A percentile compares a stretch with the other conserved stretches of the same genome.
phyloP scores from a whole-genome alignment of 139 green algal species.

The Micractinium sp. region DNA sequence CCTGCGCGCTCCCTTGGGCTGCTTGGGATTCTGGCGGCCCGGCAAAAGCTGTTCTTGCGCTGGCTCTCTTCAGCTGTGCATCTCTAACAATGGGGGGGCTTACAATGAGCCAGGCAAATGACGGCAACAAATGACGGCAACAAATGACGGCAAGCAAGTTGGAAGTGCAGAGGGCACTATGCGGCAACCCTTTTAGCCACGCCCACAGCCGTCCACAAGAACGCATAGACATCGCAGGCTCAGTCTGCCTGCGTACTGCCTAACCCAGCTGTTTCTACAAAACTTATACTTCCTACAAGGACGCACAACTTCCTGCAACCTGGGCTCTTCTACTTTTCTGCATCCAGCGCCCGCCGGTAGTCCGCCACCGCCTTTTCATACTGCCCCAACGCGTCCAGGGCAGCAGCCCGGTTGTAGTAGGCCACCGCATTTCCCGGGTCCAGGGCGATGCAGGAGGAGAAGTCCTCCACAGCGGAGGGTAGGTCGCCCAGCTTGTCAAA shows the following conservation, averaged over 20 bases:
- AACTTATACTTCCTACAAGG: no score
- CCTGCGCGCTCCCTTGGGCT: no score
- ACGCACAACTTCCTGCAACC: not conserved
- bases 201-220: no score
- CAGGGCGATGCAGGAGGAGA: constrained; percentile 58
- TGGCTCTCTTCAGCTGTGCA: no score
- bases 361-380: constrained; percentile 59
- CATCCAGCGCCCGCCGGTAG: constrained; percentile 58
- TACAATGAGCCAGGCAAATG: no score
- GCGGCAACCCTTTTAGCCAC: not conserved
- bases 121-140: no score
- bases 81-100: no score
- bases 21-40: no score
- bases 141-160: not conserved
- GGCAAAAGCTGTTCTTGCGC: no score
- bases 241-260: no score
- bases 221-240: no score
- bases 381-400: constrained; percentile 60
- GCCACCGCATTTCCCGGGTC: constrained; percentile 67
- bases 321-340: not conserved
- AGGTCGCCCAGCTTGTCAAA: constrained; percentile 67
- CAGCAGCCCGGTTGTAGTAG: constrained; percentile 63
- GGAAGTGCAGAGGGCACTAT: not conserved
- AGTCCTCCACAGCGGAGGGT: constrained; percentile 62
- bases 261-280: no score